Evolutionary conservation across 169 alveolate genomes (phyloP), one percentile per base, ranked within the genome.

Genomic region (Plasmodium gaboni): DNA sequence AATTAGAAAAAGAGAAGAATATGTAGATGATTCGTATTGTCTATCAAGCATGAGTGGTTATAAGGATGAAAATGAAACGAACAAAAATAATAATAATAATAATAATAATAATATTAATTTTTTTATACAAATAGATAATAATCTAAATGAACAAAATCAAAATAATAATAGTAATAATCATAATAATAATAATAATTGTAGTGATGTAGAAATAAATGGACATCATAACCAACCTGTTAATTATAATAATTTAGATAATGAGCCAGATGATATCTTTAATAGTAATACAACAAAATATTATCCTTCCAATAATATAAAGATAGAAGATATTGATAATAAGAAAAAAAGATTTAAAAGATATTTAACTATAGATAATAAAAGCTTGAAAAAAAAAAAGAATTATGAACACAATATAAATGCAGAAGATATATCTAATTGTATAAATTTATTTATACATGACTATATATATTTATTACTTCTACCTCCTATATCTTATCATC

Each of bases 401-500:
- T 57, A 67, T 10, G 55, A 65, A 19, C 26, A n/a, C 0, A 74
- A 67, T 42, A 59, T 78, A 42, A 78, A 32, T 6, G 28, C 68
- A 17, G 63, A 67, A 50, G 89, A 65, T 1, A 51, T 78, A 3
- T 32, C 80, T 9, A 46, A 78, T 44, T 32, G 51, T 19, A 22
- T 78, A 38, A 78, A 78, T 46, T 6, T 65, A 0, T 78, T 78
- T 51, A 32, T 78, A 28, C 74, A 78, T 46, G 89, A 78, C 19
- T 78, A 78, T 44, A 44, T 78, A 57, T 65, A 64, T 42, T 28
- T 78, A 55, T 50, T 78, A 26, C 57, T 78, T 15, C 44, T 78
- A 15, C 89, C 89, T 8, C 89, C 89, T 1, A 1, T 78, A 59
- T 55, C 26, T 67, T 67, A 69, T 64, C 76, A 78, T 60, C 89